Evolutionary conservation across 176 grass and related monocot genomes (phyloP).

Genomic region (Ampelocalamus luodianensis): DNA sequence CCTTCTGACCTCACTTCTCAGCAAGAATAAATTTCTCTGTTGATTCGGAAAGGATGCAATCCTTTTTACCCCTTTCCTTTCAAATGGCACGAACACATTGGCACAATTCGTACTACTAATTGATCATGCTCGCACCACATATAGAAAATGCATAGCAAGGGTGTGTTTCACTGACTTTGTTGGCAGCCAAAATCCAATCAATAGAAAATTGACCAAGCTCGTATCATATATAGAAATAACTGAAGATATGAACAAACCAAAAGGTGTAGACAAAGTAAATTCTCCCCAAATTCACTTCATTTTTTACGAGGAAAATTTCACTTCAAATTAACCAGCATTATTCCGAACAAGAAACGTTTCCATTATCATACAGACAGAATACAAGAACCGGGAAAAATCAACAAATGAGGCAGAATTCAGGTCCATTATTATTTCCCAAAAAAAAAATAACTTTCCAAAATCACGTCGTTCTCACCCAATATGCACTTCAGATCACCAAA

Average conservation of each 20-base stretch:
- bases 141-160: neutral
- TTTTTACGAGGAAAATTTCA: neutral
- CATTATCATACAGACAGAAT: constrained; percentile 12
- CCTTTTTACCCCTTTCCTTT: neutral
- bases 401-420: neutral
- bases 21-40: neutral
- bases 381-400: neutral
- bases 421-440: neutral
- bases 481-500: neutral
- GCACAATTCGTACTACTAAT: neutral
- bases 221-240: neutral
- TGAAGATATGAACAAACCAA: neutral
- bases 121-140: neutral
- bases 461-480: neutral
- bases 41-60: neutral
- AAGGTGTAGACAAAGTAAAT: constrained; percentile 14
- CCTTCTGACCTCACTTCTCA: constrained; percentile 3
- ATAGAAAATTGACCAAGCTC: neutral
- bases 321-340: neutral
- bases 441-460: neutral
- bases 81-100: neutral
- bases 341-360: neutral
- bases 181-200: neutral
- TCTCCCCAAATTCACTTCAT: neutral
- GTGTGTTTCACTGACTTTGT: neutral